Evolutionary conservation across 2,329 filamentous ascomycete species (phyloP).

Genomic region (Fusarium sp.): DNA sequence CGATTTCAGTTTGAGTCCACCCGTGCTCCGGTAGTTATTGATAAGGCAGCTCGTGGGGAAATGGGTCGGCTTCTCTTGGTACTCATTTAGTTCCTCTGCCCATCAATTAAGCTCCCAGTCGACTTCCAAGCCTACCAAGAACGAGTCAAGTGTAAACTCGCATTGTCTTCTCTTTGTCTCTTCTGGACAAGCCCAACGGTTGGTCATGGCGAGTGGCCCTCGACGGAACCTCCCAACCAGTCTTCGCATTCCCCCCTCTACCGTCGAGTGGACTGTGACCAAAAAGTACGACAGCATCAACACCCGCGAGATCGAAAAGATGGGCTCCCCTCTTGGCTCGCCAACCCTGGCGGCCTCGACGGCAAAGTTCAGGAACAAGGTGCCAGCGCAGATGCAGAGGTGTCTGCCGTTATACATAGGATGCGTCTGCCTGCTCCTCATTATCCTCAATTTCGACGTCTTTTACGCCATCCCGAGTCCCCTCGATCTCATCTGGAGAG

Average conservation of each 20-base stretch:
- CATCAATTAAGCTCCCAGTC: neutral
- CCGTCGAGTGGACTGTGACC: constrained; percentile 22
- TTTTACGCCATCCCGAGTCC: constrained; percentile 48
- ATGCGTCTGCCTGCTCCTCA: constrained; percentile 57
- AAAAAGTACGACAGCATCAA: constrained; percentile 15
- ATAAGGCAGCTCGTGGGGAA: constrained; percentile 26
- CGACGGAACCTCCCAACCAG: constrained; percentile 34
- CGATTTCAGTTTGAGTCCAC: neutral
- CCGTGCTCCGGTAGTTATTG: constrained; percentile 17
- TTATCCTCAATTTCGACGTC: constrained; percentile 60
- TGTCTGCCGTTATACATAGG: constrained; percentile 60
- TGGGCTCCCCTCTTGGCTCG: constrained; percentile 51
- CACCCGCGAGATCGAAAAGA: constrained; percentile 25
- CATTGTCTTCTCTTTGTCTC: neutral
- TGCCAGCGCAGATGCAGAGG: constrained; percentile 62
- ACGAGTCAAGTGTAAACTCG: neutral
- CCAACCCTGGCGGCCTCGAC: constrained; percentile 54
- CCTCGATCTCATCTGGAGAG: constrained; percentile 25
- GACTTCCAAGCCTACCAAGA: neutral
- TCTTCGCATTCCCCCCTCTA: constrained; percentile 36
- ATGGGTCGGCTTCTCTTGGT: constrained; percentile 12
- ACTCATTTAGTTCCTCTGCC: constrained; percentile 3
- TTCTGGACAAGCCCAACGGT: neutral
- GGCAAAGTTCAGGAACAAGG: constrained; percentile 48
- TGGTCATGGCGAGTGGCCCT: constrained; percentile 42